Conservation (phyloP, 192 early-diverging fungal species). For the Paraglomus occultum region DNA sequence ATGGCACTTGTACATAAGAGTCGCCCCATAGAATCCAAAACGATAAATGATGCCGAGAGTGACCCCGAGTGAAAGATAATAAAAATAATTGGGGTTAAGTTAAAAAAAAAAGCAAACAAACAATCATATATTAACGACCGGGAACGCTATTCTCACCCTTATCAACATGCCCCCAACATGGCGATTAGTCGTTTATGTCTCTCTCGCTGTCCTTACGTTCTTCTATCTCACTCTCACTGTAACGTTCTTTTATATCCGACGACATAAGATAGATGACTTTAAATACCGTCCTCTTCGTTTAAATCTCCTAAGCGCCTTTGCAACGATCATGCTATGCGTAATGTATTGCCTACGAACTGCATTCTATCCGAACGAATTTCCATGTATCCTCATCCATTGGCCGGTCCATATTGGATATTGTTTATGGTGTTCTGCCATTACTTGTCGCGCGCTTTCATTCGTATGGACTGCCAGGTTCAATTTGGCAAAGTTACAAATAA, state of each 20-base stretch:
- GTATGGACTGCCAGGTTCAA: conserved; percentile 19
- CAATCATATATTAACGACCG: too few relatives aligned
- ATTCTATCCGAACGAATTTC: conserved; percentile 14
- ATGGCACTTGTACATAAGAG: too few relatives aligned
- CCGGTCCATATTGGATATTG: conserved; percentile 13
- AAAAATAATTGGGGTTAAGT: too few relatives aligned
- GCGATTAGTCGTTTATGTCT: background rate
- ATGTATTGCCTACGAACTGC: conserved; percentile 14
- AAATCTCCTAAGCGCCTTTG: conserved; percentile 10
- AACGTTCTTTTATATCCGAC: conserved; percentile 16
- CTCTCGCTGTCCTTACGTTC: conserved; percentile 5
- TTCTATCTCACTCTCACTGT: conserved; percentile 12
- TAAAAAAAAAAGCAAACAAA: too few relatives aligned
- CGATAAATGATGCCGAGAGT: too few relatives aligned
- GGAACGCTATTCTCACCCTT: too few relatives aligned
- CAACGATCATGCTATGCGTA: conserved; percentile 9
- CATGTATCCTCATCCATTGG: conserved; percentile 24
- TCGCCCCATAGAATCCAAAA: too few relatives aligned
- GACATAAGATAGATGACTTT: conserved; percentile 15
- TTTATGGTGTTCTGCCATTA: background rate
- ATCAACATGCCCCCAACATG: background rate
- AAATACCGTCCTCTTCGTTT: conserved; percentile 19
- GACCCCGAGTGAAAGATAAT: too few relatives aligned
- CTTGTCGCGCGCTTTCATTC: conserved; percentile 18
- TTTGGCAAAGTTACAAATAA: conserved; percentile 26